Evolutionary conservation across 345 rosid species (phyloP).

Genomic region (Heritiera fomes): DNA sequence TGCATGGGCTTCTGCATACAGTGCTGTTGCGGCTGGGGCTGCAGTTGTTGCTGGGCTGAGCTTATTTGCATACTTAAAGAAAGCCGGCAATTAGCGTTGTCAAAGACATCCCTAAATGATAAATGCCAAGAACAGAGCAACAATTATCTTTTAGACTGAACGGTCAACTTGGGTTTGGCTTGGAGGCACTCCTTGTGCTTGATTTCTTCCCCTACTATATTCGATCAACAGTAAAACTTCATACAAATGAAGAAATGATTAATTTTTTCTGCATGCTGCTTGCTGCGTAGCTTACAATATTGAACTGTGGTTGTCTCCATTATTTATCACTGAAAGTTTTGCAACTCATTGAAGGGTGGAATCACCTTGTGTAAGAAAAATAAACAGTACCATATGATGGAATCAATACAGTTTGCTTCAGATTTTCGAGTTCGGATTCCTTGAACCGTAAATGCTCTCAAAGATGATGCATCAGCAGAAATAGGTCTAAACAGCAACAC

Average conservation of each 20-base stretch:
- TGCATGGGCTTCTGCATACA: conserved; percentile 90
- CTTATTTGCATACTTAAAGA: conserved; percentile 74
- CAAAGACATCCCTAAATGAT: not conserved
- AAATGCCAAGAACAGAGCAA: not conserved
- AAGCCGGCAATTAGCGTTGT: conserved; percentile 45
- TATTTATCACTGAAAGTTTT: conserved; percentile 6
- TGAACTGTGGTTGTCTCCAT: conserved; percentile 6
- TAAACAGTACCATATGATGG: conserved; percentile 4
- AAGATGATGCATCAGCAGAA: not conserved
- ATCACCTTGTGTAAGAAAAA: not conserved
- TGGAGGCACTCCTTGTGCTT: conserved; percentile 17
- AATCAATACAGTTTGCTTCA: conserved; percentile 2
- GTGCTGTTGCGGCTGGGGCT: conserved; percentile 93
- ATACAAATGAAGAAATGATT: conserved; percentile 8
- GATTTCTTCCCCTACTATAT: not conserved
- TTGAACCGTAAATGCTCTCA: not conserved
- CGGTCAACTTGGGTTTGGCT: conserved; percentile 11
- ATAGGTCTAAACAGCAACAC: not conserved
- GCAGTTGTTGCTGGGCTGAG: conserved; percentile 88
- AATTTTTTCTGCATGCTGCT: too few species aligned
- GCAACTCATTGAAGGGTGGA: not conserved
- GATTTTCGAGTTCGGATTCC: not conserved
- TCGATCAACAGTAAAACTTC: not conserved
- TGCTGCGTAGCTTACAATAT: not conserved
- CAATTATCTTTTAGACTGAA: conserved; percentile 11